Percentiles rank a stretch among this genome's conserved stretches.
Conservation (phyloP, 768 basidiomycete species). For the Agrocybe chaxingu region DNA sequence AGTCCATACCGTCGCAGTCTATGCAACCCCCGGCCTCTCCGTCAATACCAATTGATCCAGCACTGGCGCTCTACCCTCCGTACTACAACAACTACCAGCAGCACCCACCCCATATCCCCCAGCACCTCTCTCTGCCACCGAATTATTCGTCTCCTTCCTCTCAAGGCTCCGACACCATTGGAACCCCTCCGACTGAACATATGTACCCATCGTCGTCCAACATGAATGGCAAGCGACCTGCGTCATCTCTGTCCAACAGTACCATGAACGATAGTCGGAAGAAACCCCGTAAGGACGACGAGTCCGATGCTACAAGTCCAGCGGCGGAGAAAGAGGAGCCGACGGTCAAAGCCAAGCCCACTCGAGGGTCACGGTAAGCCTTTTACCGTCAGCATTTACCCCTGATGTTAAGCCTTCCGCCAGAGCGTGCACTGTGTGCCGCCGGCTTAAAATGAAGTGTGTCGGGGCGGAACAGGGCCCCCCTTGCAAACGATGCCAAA, state of each 20-base stretch:
- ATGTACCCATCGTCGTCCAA: constrained; percentile 50
- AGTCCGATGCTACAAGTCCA: constrained; percentile 45
- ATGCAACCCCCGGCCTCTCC: constrained; percentile 59
- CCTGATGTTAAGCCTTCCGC: constrained; percentile 3
- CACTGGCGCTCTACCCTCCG: constrained; percentile 61
- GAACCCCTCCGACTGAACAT: constrained; percentile 68
- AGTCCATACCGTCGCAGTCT: constrained; percentile 32
- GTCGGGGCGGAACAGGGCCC: constrained; percentile 88
- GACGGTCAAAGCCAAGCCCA: constrained; percentile 68
- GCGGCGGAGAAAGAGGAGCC: constrained; percentile 55
- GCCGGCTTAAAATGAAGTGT: constrained; percentile 92
- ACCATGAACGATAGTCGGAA: constrained; percentile 45
- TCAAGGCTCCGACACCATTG: constrained; percentile 73
- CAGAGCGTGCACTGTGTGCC: constrained; percentile 90
- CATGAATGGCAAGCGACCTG: constrained; percentile 64
- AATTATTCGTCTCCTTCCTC: constrained; percentile 78
- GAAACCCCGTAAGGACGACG: constrained; percentile 62
- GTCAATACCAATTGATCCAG: constrained; percentile 66
- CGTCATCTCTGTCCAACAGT: constrained; percentile 43
- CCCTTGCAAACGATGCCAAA: constrained; percentile 83
- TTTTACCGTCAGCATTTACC: neutral
- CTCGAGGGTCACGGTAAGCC: constrained; percentile 77
- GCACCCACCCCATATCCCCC: constrained; percentile 45
- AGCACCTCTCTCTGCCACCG: constrained; percentile 53
- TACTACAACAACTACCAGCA: constrained; percentile 62